Base-by-base conservation (phyloP, 768 basidiomycete genomes). In the Cystobasidiopsis lactophilus region DNA sequence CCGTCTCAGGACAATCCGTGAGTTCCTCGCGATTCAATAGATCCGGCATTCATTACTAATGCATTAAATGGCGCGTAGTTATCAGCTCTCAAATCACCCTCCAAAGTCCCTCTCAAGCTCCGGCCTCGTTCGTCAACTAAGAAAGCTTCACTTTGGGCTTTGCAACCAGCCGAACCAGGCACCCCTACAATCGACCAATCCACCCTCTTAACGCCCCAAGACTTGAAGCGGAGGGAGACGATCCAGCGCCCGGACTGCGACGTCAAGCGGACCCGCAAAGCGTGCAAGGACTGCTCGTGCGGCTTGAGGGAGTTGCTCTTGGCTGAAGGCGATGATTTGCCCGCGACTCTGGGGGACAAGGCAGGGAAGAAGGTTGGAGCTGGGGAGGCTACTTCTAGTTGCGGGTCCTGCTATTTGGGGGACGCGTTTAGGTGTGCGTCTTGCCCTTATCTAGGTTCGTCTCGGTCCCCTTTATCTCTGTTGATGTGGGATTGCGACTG, bases 371-470 rank as follows among this genome's bases (percentile, higher is more conserved):
- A 56, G 50, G 59, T 63, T 30, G 54, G 46, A 45, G 55, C 59
- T n/a, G 63, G 59, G 21, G 57, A 50, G 70, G 85, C 83, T 35
- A 95, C 88, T 51, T 91, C 88, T 65, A 86, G 85, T 64, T 96
- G 93, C 70, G 91, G 89, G 16, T 95, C 74, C 70, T 98, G 93
- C 72, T 96, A 85, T 72, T 70, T 96, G 35, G 93, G 93, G 10
- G 93, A 98, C 68, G 93, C 93, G 2, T 98, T 98, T 70, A 73
- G 93, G 63, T 98, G 93, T 68, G 80, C 80, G 23, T 77, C 85
- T 50, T 98, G 93, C 66, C 93, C 93, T 27, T 98, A 95, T 68
- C 72, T 85, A 41, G 91, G 91, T 95, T 59, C 56, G 83, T 75
- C 18, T n/a, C 19, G n/a, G 16, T 37, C 19, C 48, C 51, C 47